phyloP scores from a whole-genome alignment of 805 yeast species.

The Saccharomyces mikatae region DNA sequence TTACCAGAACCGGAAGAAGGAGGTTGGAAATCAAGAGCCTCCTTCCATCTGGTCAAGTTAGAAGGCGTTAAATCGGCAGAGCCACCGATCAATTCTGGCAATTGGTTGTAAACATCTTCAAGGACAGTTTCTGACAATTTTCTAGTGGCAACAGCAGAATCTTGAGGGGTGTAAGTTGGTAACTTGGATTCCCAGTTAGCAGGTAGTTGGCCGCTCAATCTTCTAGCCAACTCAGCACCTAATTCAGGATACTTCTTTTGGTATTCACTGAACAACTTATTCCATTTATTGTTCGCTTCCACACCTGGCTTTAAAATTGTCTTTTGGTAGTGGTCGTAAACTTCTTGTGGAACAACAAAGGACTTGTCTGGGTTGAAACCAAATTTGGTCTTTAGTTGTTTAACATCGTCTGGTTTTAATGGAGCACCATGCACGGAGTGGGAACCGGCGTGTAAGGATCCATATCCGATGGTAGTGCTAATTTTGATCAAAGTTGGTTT shows the following conservation, averaged over 20 bases:
- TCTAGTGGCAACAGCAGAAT: slow-evolving; percentile 86
- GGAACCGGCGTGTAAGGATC: slow-evolving; percentile 78
- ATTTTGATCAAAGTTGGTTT: slow-evolving; percentile 89
- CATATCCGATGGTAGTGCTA: slow-evolving; percentile 89
- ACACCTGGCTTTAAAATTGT: slow-evolving; percentile 53
- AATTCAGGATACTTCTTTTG: slow-evolving; percentile 61
- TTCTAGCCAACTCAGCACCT: slow-evolving; percentile 73
- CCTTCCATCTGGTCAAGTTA: slow-evolving; percentile 83
- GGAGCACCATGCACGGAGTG: slow-evolving; percentile 96
- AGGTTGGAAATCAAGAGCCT: slow-evolving; percentile 88
- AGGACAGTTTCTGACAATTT: slow-evolving; percentile 82
- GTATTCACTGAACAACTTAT: slow-evolving; percentile 53
- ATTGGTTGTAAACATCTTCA: slow-evolving; percentile 45
- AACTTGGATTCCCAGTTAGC: slow-evolving; percentile 66
- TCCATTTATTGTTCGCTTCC: slow-evolving; percentile 69
- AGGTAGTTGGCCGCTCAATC: slow-evolving; percentile 74
- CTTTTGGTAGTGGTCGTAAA: slow-evolving; percentile 56
- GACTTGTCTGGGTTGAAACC: slow-evolving; percentile 84
- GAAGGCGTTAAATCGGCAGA: slow-evolving; percentile 98
- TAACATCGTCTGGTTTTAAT: slow-evolving; percentile 84
- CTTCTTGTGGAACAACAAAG: slow-evolving; percentile 78
- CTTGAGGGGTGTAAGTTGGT: slow-evolving; percentile 73
- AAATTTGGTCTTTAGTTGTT: slow-evolving; percentile 70
- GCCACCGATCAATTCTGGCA: slow-evolving; percentile 94
- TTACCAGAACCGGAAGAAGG: slow-evolving; percentile 70